phyloP scores from a whole-genome alignment of 169 alveolate genomes.

The Babesia sp. region DNA sequence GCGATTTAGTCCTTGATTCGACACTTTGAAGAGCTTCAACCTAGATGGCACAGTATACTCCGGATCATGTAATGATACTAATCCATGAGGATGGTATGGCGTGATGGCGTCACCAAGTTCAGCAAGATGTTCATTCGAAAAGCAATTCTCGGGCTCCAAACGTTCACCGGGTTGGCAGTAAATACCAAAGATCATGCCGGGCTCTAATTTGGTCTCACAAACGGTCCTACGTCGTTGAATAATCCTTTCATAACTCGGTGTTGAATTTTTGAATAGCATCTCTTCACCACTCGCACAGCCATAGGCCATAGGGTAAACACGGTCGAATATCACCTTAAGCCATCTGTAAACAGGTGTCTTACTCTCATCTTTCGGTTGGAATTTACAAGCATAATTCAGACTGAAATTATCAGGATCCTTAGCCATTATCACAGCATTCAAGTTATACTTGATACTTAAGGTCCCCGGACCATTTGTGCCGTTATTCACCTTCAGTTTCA shows the following conservation, averaged over 20 bases:
- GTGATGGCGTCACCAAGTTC: not conserved
- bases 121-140: not conserved
- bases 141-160: slow-evolving; percentile 30
- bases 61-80: not conserved
- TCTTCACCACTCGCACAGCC: slow-evolving; percentile 54
- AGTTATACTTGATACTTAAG: slow-evolving; percentile 26
- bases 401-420: slow-evolving; percentile 37
- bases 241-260: not conserved
- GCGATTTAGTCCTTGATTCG: slow-evolving; percentile 3
- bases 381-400: slow-evolving; percentile 57
- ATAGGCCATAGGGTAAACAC: slow-evolving; percentile 56
- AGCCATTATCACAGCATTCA: slow-evolving; percentile 38
- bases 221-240: not conserved
- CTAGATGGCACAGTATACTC: not conserved
- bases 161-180: slow-evolving; percentile 54
- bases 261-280: slow-evolving; percentile 27
- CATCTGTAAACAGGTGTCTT: slow-evolving; percentile 16
- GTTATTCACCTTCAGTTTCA: not conserved
- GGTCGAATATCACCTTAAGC: slow-evolving; percentile 34
- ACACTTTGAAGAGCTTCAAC: slow-evolving; percentile 14
- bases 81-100: not conserved
- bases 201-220: slow-evolving; percentile 22
- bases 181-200: slow-evolving; percentile 60
- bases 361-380: slow-evolving; percentile 1
- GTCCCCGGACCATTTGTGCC: not conserved